Evolutionary conservation across 306 rosid species (phyloP).

Genomic region (Quercus agrifolia): DNA sequence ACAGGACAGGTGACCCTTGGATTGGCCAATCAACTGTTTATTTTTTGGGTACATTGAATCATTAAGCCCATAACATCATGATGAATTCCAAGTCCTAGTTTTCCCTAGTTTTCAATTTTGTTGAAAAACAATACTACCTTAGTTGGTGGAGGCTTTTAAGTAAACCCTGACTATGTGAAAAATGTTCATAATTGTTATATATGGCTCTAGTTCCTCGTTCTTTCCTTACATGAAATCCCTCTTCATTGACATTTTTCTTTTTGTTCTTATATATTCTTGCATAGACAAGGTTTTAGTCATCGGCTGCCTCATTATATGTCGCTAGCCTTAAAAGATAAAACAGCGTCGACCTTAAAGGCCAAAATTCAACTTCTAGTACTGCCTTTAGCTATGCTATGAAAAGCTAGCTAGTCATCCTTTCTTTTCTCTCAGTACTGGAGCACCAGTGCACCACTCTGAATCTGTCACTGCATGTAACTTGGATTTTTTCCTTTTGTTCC

Average conservation of each 20-base stretch:
- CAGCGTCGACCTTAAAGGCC: too few species aligned
- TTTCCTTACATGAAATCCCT: neutral
- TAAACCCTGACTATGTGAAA: neutral
- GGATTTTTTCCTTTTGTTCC: too few species aligned
- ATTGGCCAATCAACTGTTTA: conserved; percentile 5
- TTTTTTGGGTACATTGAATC: neutral
- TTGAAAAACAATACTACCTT: neutral
- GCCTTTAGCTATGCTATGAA: neutral
- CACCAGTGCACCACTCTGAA: neutral
- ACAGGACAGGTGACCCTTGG: neutral
- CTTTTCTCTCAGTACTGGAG: neutral
- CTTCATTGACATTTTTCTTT: neutral
- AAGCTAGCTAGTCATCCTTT: neutral
- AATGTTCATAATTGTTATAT: too few species aligned
- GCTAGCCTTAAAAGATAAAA: too few species aligned
- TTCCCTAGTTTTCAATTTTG: neutral
- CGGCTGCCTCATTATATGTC: too few species aligned
- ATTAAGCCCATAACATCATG: neutral
- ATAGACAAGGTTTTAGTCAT: too few species aligned
- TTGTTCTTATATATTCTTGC: neutral
- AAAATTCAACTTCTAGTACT: neutral
- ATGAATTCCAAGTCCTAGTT: neutral
- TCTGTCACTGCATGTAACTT: too few species aligned
- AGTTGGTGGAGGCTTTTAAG: neutral
- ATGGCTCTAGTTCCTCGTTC: neutral